Conservation (phyloP, 2,329 filamentous ascomycete genomes). For the Arthrobotrys musiformis region DNA sequence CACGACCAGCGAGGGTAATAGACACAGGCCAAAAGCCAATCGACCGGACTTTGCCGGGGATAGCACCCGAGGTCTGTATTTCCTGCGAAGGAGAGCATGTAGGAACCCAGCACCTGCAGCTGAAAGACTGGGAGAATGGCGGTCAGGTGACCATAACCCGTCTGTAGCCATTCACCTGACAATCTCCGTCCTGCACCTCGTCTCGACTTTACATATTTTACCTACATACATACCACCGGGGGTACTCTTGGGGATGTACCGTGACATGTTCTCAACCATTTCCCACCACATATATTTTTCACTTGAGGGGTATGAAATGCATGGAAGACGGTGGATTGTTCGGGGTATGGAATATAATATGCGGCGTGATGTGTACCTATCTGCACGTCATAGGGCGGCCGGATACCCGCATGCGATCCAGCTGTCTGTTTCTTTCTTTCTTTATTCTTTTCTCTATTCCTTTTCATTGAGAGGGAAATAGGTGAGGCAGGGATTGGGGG, state of each 20-base stretch:
- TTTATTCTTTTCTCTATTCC: background rate
- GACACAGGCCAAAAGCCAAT: too few relatives aligned
- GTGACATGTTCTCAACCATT: background rate
- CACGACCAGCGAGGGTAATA: too few relatives aligned
- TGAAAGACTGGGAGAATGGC: background rate
- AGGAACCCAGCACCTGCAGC: slow-evolving; percentile 8
- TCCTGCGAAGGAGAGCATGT: background rate
- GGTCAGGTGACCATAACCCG: slow-evolving; percentile 30
- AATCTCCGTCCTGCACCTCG: slow-evolving; percentile 51
- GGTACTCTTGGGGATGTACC: background rate
- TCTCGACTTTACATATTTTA: slow-evolving; percentile 26
- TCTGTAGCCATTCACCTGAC: slow-evolving; percentile 48
- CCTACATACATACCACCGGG: background rate
- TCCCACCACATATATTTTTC: background rate
- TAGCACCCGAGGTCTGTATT: too few relatives aligned
- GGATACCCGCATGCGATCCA: slow-evolving; percentile 28
- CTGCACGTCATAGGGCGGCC: slow-evolving; percentile 34
- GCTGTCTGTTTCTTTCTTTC: background rate
- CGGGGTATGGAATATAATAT: background rate
- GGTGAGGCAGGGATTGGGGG: background rate
- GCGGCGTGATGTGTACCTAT: slow-evolving; percentile 16
- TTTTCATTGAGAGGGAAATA: too few relatives aligned
- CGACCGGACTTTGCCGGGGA: too few relatives aligned
- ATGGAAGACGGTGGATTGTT: background rate
- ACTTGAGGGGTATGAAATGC: background rate